Conservation (phyloP, 2,329 filamentous ascomycete species). For the Neoascochyta sp. region DNA sequence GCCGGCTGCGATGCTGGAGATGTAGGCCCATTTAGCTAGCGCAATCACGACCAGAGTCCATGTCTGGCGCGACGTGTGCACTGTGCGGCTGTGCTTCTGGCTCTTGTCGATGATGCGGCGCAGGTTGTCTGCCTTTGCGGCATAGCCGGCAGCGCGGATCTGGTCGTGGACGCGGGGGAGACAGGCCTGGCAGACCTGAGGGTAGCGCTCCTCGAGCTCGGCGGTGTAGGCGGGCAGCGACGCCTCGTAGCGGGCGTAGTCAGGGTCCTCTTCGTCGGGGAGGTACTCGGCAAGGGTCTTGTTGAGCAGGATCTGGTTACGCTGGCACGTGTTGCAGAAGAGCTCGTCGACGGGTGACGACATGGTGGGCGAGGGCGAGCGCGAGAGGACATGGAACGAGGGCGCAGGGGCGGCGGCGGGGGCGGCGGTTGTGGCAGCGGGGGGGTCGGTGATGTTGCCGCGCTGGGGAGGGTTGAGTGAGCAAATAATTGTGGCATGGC, state of each 20-base stretch:
- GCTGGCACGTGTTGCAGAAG: conserved; percentile 75
- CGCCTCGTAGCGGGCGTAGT: conserved; percentile 65
- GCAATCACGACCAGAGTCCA: conserved; percentile 47
- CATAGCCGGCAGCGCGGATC: conserved; percentile 70
- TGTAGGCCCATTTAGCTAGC: conserved; percentile 42
- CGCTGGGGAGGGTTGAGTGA: conserved; percentile 52
- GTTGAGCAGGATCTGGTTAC: conserved; percentile 82
- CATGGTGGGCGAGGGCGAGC: conserved; percentile 26
- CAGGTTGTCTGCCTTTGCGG: conserved; percentile 77
- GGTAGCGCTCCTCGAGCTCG: conserved; percentile 76
- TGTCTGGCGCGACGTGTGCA: conserved; percentile 37
- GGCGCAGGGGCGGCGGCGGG: conserved; percentile 20
- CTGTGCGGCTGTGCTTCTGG: conserved; percentile 21
- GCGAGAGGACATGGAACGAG: conserved; percentile 17
- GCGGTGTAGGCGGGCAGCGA: conserved; percentile 67
- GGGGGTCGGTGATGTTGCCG: conserved; percentile 86
- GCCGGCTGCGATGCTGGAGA: conserved; percentile 37
- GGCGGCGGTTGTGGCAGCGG: conserved; percentile 56
- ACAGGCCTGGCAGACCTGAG: conserved; percentile 81
- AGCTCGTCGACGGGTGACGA: conserved; percentile 36
- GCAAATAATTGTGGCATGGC: too few species aligned
- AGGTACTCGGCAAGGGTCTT: conserved; percentile 77
- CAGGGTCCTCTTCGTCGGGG: conserved; percentile 60
- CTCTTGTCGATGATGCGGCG: conserved; percentile 67
- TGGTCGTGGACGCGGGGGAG: conserved; percentile 67